Base-by-base conservation (phyloP, 805 yeast genomes). In the Sporopachydermia lactativora region DNA sequence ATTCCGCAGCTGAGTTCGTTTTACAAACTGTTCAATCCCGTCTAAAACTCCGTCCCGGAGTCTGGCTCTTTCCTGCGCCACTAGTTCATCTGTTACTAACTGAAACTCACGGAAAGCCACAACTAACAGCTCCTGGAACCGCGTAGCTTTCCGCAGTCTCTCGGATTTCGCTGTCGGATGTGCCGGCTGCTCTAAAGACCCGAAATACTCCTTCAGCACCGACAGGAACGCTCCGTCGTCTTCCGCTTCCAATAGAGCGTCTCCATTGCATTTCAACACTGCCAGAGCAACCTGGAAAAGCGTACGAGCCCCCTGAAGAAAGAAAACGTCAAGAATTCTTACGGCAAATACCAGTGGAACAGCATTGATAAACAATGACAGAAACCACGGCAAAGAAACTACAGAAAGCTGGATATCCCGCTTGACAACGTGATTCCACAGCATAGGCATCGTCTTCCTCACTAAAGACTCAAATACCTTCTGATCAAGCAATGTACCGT, bases 291-390 rank as follows among this genome's bases (percentile, higher is more conserved):
- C 88, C 59, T 92, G 97, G 55, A 92, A 94, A 17, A 92, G 62
- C 0, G 92, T 80, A 48, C 77, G 77, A 2, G 95, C 77, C 1
- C 99, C 99, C 57, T 86, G 86, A 42, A 83, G 66, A 57, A 92
- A 81, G 53, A 92, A 79, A 16, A 86, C 80, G 58, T 92, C 99
- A 52, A 89, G 70, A 38, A 92, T 81, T 56, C 97, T 67, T 52
- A 86, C 83, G 2, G 98, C 96, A 61, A 76, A 89, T 4, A 86
- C 86, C 48, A 92, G 62, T 0, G 98, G 98, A 95, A 92, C 86
- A 0, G 95, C 78, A 49, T 82, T 88, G 48, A 89, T 71, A 57
- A 83, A 92, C 34, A 92, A 62, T 0, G 96, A 84, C 41, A 92
- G 63, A 54, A 92, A 92, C 99, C 99, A 92, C 2, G 98, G 97